Percentiles rank a stretch among this genome's conserved stretches.
Conservation (phyloP, 2,329 filamentous ascomycete species). For the Lecanosticta acicola region DNA sequence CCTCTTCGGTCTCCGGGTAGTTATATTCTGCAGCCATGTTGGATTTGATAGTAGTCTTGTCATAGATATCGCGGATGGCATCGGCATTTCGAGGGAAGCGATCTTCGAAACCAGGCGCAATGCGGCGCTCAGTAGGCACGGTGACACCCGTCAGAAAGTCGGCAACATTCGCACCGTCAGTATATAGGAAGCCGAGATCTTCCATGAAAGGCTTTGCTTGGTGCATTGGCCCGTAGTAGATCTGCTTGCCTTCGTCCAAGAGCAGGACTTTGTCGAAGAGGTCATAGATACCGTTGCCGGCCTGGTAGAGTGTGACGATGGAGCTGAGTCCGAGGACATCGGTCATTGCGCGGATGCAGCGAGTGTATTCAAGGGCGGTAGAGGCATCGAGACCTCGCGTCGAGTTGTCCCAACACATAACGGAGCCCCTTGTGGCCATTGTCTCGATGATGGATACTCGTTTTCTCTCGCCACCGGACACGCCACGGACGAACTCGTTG, state of each 20-base stretch:
- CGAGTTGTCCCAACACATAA: conserved; percentile 64
- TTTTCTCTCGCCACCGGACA: conserved; percentile 64
- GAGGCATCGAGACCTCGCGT: conserved; percentile 62
- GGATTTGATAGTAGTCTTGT: conserved; percentile 47
- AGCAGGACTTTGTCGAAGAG: conserved; percentile 66
- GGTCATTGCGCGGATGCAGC: conserved; percentile 58
- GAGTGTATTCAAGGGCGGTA: conserved; percentile 51
- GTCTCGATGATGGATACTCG: conserved; percentile 64
- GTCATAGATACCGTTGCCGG: conserved; percentile 63
- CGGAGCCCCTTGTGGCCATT: conserved; percentile 52
- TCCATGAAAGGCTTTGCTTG: conserved; percentile 62
- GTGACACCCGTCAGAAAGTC: conserved; percentile 63
- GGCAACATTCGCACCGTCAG: conserved; percentile 57
- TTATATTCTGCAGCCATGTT: conserved; percentile 53
- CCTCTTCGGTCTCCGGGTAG: conserved; percentile 49
- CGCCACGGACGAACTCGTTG: conserved; percentile 60
- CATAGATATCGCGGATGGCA: conserved; percentile 46
- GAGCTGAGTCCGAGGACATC: conserved; percentile 56
- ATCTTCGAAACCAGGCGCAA: conserved; percentile 40
- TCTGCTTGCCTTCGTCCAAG: conserved; percentile 59
- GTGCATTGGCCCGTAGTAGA: conserved; percentile 58
- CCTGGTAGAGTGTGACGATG: conserved; percentile 64
- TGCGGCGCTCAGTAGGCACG: conserved; percentile 47
- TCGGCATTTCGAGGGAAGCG: conserved; percentile 42
- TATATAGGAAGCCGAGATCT: conserved; percentile 57